Base-by-base conservation (phyloP, 1,284 basidiomycete species). In the Agaricales sp. region DNA sequence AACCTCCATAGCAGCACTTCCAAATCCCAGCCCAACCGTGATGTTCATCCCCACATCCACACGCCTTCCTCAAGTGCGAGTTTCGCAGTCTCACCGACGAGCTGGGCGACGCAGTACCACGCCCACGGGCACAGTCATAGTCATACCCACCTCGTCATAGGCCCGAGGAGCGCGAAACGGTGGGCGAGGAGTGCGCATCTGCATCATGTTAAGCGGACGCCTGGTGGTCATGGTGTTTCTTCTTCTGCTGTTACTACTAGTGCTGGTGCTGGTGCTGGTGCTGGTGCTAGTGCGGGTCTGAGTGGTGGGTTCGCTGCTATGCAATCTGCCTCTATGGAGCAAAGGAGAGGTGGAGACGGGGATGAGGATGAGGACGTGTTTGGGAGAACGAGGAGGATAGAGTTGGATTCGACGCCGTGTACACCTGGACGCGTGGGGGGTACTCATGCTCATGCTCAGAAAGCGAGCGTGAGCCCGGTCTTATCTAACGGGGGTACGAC, bases 121-220 rank as follows among this genome's bases (percentile, higher is more conserved):
- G n/a, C n/a, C n/a, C n/a, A n/a, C n/a, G n/a, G n/a, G n/a, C n/a
- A n/a, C n/a, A n/a, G n/a, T n/a, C n/a, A n/a, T n/a, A n/a, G n/a
- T n/a, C n/a, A n/a, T n/a, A n/a, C n/a, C n/a, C 30, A 35, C 30
- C 11, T 35, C 8, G 11, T 11, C 30, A 35, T 35, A n/a, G 30
- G 30, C 11, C 30, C 8, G 8, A 8, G 30, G 11, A 35, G 30
- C n/a, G 30, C 75, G 37, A 77, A 74, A 51, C 70, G 71, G 38
- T 83, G 78, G 77, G 84, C 82, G 20, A 68, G 81, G 43, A 82
- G 71, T 2, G 80, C 85, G 2, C 85, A 87, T 67, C 54, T 87
- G 52, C 85, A 87, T 55, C 82, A 85, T 58, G 75, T 86, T 52
- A 70, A 69, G 51, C 47, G 35, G 47, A 16, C 20, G 12, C 45